Percentiles rank a stretch among this genome's conserved stretches.
Evolutionary conservation across 257 asterid species (phyloP).

Genomic region (Knoxia roxburghii): DNA sequence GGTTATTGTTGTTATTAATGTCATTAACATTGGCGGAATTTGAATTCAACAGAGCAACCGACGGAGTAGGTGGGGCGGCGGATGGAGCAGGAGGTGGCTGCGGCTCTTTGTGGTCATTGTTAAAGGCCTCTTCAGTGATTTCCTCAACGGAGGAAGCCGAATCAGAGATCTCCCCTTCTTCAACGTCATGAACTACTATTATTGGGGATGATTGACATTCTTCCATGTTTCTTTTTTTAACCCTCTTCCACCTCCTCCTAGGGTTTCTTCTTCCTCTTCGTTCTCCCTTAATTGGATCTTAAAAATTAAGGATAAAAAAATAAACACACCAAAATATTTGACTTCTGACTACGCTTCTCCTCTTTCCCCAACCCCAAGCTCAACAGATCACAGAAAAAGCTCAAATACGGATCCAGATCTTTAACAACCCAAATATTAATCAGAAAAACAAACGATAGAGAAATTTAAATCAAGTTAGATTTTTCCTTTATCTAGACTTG

Average conservation of each 20-base stretch:
- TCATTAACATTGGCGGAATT: constrained; percentile 24
- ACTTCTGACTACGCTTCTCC: neutral
- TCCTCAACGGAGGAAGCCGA: constrained; percentile 81
- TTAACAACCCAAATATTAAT: neutral
- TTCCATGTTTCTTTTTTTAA: constrained; percentile 29
- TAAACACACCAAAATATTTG: too few relatives aligned
- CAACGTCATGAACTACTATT: constrained; percentile 57
- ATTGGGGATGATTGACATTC: constrained; percentile 36
- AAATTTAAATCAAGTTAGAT: neutral
- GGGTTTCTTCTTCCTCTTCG: constrained; percentile 10
- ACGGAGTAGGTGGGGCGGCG: constrained; percentile 9
- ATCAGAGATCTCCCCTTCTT: constrained; percentile 96
- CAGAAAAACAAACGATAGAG: neutral
- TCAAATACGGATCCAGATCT: neutral
- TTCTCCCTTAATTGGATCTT: neutral
- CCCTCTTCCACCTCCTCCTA: constrained; percentile 24
- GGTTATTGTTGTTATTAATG: constrained; percentile 15
- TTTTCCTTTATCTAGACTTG: too few relatives aligned
- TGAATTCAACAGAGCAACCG: constrained; percentile 5
- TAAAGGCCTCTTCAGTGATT: constrained; percentile 61
- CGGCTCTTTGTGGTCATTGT: constrained; percentile 30
- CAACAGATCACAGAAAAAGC: neutral
- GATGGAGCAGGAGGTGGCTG: constrained; percentile 15
- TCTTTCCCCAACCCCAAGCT: neutral
- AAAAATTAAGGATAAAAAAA: too few relatives aligned